Base-by-base conservation (phyloP, 495 filamentous ascomycete genomes). In the Penicillium roqueforti region DNA sequence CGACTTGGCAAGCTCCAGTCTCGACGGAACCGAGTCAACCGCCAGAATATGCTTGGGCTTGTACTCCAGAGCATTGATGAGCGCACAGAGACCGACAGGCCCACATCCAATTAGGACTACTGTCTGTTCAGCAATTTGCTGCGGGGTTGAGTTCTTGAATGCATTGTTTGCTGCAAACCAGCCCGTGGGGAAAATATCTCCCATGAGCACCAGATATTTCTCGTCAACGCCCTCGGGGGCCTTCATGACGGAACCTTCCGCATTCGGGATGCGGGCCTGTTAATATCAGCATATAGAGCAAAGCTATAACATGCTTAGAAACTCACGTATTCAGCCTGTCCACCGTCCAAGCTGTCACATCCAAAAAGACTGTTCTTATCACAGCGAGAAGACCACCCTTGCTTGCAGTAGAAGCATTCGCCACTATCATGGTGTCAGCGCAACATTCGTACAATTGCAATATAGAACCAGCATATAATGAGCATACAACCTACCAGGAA, bases 101-200 rank as follows among this genome's bases (percentile, higher is more conserved):
- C 93, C 93, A 67, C 92, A 96, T 9, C 92, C 93, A 54, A 97
- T 85, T 26, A 96, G 66, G 1, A 96, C 86, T 0, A 88, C 88
- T 6, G 83, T 87, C 51, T 86, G 82, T 54, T 91, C 82, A 14
- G 76, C 63, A 49, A 88, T 81, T 51, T 87, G 78, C 59, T 82
- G 77, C 0, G 76, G 63, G 3, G 77, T 81, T 42, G 89, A 76
- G 49, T 82, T 72, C 32, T 79, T 82, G 72, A 97, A 91, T 6
- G 84, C 92, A 65, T 91, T 95, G 37, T 73, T 69, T n/a, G 89
- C 90, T 13, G 88, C 93, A 61, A 93, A 97, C 70, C 82, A 97
- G 10, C 92, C 93, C 1, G 91, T 97, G 1, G 88, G 86, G 62
- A 84, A 86, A 55, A 77, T 75, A 48, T 76, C 73, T 31, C 71